Conservation (phyloP, 345 rosid genomes). For the Orychophragmus violaceus region DNA sequence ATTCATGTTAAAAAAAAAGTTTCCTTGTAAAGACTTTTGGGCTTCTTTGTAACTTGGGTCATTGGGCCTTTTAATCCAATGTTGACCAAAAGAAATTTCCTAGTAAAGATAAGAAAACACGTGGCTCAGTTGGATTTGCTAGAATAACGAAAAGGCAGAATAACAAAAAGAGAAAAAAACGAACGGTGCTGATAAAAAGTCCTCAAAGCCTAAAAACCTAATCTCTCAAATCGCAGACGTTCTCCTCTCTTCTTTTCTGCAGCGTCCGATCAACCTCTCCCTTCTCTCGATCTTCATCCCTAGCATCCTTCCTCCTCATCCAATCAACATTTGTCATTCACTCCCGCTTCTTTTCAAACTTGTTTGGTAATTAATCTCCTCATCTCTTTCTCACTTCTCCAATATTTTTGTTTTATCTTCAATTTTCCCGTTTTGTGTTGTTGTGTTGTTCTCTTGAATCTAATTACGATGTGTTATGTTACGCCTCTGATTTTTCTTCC, state of each 20-base stretch:
- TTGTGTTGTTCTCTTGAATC: neutral
- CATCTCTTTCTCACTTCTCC: neutral
- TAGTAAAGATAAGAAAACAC: too few species aligned
- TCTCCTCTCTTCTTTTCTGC: slow-evolving; percentile 58
- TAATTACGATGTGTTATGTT: neutral
- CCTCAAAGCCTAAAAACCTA: slow-evolving; percentile 16
- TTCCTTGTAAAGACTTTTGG: too few species aligned
- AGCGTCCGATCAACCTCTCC: slow-evolving; percentile 81
- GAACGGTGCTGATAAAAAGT: slow-evolving; percentile 64
- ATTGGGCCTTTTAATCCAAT: too few species aligned
- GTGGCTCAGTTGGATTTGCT: neutral
- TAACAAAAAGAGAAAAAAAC: slow-evolving; percentile 33
- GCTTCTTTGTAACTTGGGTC: too few species aligned
- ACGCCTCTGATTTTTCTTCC: neutral
- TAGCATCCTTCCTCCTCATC: slow-evolving; percentile 35
- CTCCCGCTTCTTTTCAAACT: slow-evolving; percentile 65
- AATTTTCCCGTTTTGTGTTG: neutral
- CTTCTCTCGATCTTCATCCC: slow-evolving; percentile 26
- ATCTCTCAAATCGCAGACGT: slow-evolving; percentile 53
- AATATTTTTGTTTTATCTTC: neutral
- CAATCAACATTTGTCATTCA: slow-evolving; percentile 31
- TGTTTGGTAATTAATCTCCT: neutral
- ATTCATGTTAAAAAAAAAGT: too few species aligned
- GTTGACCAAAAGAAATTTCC: too few species aligned
- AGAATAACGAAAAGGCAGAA: too few species aligned